Percentiles rank a stretch among this genome's conserved stretches.
Evolutionary conservation across 1,284 basidiomycete species (phyloP).

Genomic region (Sparassis latifolia): DNA sequence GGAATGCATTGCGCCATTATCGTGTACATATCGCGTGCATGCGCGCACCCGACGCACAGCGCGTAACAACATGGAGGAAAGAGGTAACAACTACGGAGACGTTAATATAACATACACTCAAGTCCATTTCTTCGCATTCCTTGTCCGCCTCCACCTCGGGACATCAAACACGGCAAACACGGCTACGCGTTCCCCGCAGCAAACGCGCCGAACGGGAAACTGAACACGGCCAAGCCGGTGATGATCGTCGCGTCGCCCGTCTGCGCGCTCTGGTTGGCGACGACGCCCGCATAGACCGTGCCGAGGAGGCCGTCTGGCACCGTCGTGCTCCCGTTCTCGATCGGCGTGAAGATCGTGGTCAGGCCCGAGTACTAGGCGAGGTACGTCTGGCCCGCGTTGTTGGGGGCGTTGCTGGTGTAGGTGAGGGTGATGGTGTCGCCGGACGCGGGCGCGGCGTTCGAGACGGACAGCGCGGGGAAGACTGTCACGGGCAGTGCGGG

Average conservation of each 20-base stretch:
- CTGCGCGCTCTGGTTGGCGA: slow-evolving; percentile 8
- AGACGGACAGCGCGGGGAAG: slow-evolving; percentile 32
- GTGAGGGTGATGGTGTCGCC: slow-evolving; percentile 20
- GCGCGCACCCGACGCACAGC: no score
- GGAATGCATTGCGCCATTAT: no score
- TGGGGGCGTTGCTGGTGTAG: slow-evolving; percentile 17
- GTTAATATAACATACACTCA: no score
- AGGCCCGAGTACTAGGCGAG: slow-evolving; percentile 35
- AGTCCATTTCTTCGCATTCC: no score
- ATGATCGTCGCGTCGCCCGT: slow-evolving; percentile 17
- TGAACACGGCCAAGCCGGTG: slow-evolving; percentile 26
- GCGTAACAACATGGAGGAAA: no score
- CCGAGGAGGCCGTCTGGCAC: slow-evolving; percentile 25
- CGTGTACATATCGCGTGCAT: no score
- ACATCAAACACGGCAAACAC: background rate
- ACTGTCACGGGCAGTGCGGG: slow-evolving; percentile 31
- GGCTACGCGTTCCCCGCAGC: background rate
- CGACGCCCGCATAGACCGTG: slow-evolving; percentile 26
- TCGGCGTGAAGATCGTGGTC: slow-evolving; percentile 25
- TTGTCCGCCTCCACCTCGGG: background rate
- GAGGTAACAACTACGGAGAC: no score
- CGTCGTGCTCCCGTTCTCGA: slow-evolving; percentile 23
- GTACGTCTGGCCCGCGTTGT: slow-evolving; percentile 20
- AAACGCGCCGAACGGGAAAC: slow-evolving; percentile 21
- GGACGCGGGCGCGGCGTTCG: slow-evolving; percentile 11